Base-by-base conservation (phyloP, 768 basidiomycete genomes). In the Trametes cingulata region DNA sequence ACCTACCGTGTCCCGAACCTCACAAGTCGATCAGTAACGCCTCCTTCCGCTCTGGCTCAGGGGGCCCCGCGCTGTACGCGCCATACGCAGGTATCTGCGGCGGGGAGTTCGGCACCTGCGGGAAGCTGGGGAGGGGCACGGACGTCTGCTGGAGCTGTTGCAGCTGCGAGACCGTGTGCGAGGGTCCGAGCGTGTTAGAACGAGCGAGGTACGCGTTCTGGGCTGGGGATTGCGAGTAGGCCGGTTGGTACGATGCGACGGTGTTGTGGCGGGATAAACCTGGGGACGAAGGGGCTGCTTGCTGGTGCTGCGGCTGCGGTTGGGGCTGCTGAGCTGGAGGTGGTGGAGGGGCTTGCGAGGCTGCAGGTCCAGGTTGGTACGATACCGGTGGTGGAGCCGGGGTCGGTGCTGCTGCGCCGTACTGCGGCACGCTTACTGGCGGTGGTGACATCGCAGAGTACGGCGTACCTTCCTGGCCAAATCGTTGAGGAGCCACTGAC, bases 1-100 rank as follows among this genome's bases (percentile, higher is more conserved):
- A 1, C 6, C 29, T 29, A 19, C 25, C 41, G n/a, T 2, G n/a
- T 19, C 22, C 1, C 15, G 1, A n/a, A 27, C 25, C 42, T 62
- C 65, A 77, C 49, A 81, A 51, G 36, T 81, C 80, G 60, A 82
- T 81, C 72, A 81, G 65, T 64, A 78, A 63, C 48, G 78, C 80
- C 58, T 90, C 88, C 74, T 87, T 82, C 68, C 88, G 82, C 61
- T 88, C 86, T 60, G 81, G 79, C 48, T 83, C 82, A 4, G 83
- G 78, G 46, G 75, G 75, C 17, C 85, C 75, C 5, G 82, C 71
- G 9, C 72, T 75, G 65, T 86, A 85, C 69, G 78, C 63, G 25
- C 81, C 72, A 69, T 80, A 84, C 15, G 29, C 51, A 24, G 39
- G 52, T 6, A 76, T 52, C 68, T 85, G 83, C 1, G 89, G 87